These are phyloP conservation scores for Melampsora americana DNA, from an alignment of 1,284 basidiomycete species.

Conservation along the genomic window DNA sequence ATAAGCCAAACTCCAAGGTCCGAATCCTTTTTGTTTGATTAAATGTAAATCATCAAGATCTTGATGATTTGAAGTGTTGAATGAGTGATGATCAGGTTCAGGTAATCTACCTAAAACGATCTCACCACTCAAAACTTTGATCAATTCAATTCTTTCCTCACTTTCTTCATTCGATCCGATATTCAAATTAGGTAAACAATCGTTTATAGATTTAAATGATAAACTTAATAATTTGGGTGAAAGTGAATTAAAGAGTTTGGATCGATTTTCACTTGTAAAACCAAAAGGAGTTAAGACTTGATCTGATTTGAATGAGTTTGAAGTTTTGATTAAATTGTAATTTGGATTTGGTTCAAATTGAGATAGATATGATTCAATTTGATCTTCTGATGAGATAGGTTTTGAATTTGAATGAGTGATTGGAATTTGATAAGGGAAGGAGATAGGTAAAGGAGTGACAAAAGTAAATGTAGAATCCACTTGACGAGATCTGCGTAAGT, in stretches of 20 bases:
- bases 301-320: neutral
- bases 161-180: constrained; percentile 60
- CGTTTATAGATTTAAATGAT: constrained; percentile 66
- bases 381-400: neutral
- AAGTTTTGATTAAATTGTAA: neutral
- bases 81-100: neutral
- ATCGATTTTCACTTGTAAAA: neutral
- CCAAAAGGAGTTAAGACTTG: neutral
- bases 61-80: neutral
- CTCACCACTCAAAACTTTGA: constrained; percentile 73
- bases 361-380: neutral
- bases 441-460: neutral
- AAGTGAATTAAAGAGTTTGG: neutral
- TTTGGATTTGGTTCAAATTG: neutral
- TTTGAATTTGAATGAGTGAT: neutral
- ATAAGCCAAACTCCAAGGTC: constrained; percentile 83
- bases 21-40: constrained; percentile 61
- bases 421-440: neutral
- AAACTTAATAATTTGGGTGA: constrained; percentile 60
- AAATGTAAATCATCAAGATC: constrained; percentile 54
- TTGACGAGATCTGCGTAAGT: neutral
- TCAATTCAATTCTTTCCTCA: constrained; percentile 62
- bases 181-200: constrained; percentile 79
- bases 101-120: constrained; percentile 63
- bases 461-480: neutral